A percentile compares a stretch with the other conserved stretches of the same genome.
Conservation (phyloP, 805 yeast genomes). For the Yamadazyma ubonensis region DNA sequence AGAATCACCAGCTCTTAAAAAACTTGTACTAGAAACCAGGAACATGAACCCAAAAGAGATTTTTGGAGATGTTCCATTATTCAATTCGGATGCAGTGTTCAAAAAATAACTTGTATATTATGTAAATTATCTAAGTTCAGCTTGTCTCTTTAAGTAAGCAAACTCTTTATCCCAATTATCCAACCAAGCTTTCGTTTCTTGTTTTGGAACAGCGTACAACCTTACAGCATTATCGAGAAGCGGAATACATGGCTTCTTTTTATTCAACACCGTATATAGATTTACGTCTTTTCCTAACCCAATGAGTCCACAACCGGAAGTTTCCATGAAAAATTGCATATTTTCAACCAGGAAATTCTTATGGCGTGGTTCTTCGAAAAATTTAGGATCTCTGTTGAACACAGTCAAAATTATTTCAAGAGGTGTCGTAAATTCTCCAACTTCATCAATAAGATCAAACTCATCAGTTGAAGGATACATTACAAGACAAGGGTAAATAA, state of each 20-base stretch:
- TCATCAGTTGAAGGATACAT: conserved; percentile 82
- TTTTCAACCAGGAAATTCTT: conserved; percentile 55
- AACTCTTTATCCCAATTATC: conserved; percentile 59
- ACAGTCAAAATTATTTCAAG: conserved; percentile 59
- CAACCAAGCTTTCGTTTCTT: conserved; percentile 64
- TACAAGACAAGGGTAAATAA: conserved; percentile 77
- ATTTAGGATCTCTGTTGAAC: conserved; percentile 61
- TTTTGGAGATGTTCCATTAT: conserved; percentile 72
- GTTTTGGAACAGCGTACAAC: conserved; percentile 77
- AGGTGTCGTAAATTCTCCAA: conserved; percentile 71
- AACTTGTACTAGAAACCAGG: conserved; percentile 25
- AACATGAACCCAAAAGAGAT: conserved; percentile 61
- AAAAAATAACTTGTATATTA: conserved; percentile 6
- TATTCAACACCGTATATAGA: conserved; percentile 61
- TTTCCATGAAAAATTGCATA: conserved; percentile 78
- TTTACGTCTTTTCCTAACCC: conserved; percentile 79
- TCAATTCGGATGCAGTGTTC: conserved; percentile 21
- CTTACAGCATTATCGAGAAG: conserved; percentile 72
- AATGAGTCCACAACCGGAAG: conserved; percentile 77
- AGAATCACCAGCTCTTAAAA: conserved; percentile 34
- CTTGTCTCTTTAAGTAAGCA: conserved; percentile 48
- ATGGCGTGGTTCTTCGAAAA: conserved; percentile 66
- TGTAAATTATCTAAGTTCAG: conserved; percentile 6
- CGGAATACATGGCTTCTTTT: conserved; percentile 65
- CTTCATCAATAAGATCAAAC: conserved; percentile 75